Evolutionary conservation across 164 flowering plant genomes (phyloP), one percentile per base, ranked within the genome.

Genomic region (Akebia trifoliata): DNA sequence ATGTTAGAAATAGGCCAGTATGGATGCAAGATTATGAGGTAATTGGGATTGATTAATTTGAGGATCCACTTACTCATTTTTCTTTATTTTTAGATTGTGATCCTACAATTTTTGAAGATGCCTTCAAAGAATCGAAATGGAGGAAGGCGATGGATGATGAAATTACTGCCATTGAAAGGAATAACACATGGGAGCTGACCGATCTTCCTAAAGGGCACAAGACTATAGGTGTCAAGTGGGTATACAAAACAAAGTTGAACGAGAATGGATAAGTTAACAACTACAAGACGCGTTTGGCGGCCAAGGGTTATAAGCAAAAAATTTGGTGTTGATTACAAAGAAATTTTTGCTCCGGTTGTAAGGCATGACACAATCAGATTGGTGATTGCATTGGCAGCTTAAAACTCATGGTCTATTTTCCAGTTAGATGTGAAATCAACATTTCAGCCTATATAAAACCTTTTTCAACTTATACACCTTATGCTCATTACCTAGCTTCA

Each of bases 1-100:
- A 22, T 37, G 45, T 24, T 37, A 17, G 46, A 55, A 55, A 24
- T 11, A 37, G 32, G 6, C 32, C 46, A 5, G 32, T 18, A 22
- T 37, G 58, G 46, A 55, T 39, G 46, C 4, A 30, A 15, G 24
- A 39, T 37, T 55, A 39, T 22, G 12, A 39, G 46, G 46, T 37
- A 22, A 21, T n/a, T 14, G 20, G 11, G 6, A 39, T 55, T 25
- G 32, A 37, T 29, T 10, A 38, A 37, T 37, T 14, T 37, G 46
- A 55, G 30, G 32, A 22, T 3, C 46, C 34, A 28, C 31, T 37
- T 25, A 37, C 21, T 2, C 21, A 55, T 39, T 55, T 37, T 37
- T 0, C 47, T 43, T 1, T 43, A 43, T 43, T 43, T 43, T 5
- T 0, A 1, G n/a, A n/a, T n/a, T n/a, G n/a, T n/a, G n/a, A n/a